Evolutionary conservation across 768 basidiomycete species (phyloP).

Genomic region (Calvatia gigantea): DNA sequence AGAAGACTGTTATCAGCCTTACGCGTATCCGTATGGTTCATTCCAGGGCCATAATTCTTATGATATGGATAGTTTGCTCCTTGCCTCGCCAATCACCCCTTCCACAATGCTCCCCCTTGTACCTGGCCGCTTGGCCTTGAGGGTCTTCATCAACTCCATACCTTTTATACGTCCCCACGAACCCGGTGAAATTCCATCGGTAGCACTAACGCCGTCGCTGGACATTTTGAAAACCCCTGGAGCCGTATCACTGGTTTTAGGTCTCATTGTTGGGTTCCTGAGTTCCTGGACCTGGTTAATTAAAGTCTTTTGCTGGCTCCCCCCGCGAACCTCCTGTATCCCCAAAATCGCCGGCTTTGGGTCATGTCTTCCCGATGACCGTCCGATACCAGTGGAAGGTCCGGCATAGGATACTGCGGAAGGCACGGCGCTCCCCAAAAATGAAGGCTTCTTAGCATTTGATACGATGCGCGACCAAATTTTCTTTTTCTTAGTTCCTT

Average conservation of each 20-base stretch:
- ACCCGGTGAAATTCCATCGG: background rate
- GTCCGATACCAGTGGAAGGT: background rate
- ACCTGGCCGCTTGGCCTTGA: background rate
- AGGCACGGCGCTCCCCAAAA: background rate
- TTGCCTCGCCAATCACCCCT: constrained; percentile 1
- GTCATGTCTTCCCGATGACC: background rate
- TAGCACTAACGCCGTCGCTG: background rate
- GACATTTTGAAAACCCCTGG: background rate
- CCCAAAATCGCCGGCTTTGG: background rate
- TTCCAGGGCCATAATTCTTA: background rate
- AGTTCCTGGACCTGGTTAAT: background rate
- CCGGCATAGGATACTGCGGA: background rate
- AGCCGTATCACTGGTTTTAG: background rate
- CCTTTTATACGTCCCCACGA: background rate
- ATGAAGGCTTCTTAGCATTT: background rate
- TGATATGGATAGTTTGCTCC: background rate
- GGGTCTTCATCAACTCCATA: background rate
- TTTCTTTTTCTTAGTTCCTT: background rate
- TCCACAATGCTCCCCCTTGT: background rate
- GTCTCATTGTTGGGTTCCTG: background rate
- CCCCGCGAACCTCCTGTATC: background rate
- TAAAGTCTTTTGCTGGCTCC: background rate
- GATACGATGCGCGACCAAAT: constrained; percentile 8
- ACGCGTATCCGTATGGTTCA: background rate
- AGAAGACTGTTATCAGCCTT: background rate